Evolutionary conservation across 345 rosid genomes (phyloP).

Genomic region (Raphanus sativus): DNA sequence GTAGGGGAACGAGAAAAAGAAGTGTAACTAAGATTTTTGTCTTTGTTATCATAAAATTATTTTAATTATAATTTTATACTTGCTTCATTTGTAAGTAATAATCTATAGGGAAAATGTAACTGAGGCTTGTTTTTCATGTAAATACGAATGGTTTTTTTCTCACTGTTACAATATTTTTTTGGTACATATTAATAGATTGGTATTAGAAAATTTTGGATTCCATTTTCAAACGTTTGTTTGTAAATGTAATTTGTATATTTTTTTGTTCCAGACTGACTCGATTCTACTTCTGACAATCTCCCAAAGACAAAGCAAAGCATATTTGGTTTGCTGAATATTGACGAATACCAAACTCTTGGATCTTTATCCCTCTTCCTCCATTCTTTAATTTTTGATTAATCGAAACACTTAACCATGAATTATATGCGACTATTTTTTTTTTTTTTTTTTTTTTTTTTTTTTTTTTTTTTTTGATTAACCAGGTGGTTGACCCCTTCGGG

Average conservation of each 20-base stretch:
- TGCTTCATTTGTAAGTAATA: neutral
- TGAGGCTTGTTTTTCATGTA: conserved; percentile 14
- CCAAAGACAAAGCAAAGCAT: conserved; percentile 63
- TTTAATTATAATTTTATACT: neutral
- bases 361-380: conserved; percentile 2
- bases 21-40: neutral
- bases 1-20: neutral
- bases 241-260: neutral
- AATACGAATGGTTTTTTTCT: conserved; percentile 8
- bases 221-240: neutral
- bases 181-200: neutral
- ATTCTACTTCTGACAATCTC: conserved; percentile 19
- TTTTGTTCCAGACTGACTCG: neutral
- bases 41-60: neutral
- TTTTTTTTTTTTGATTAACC: too few species aligned
- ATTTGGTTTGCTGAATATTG: conserved; percentile 20
- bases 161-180: neutral
- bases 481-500: too few species aligned
- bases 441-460: too few species aligned
- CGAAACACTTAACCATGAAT: conserved; percentile 24
- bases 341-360: conserved; percentile 2
- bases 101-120: conserved; percentile 18
- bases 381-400: neutral
- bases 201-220: neutral
- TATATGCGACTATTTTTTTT: conserved; percentile 5